Evolutionary conservation across 2,329 filamentous ascomycete genomes (phyloP).

Genomic region (Calcarisporium arbuscula): DNA sequence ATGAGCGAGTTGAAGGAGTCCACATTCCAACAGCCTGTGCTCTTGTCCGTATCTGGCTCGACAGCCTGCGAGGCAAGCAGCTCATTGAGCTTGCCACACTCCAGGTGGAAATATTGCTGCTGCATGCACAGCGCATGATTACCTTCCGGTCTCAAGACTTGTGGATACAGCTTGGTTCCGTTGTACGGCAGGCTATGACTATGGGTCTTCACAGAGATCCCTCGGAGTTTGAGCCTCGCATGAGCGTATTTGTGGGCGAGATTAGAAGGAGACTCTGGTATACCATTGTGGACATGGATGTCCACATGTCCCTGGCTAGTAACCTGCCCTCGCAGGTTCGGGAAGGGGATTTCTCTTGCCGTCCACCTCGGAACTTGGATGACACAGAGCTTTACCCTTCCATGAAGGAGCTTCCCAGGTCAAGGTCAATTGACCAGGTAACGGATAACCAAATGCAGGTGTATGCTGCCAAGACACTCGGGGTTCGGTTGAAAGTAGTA

Average conservation of each 20-base stretch:
- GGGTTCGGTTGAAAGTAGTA: slow-evolving; percentile 42
- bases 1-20: slow-evolving; percentile 46
- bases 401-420: slow-evolving; percentile 41
- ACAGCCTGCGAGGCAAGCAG: slow-evolving; percentile 45
- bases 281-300: slow-evolving; percentile 50
- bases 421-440: slow-evolving; percentile 43
- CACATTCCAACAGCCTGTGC: slow-evolving; percentile 52
- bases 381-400: slow-evolving; percentile 42
- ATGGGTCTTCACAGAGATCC: slow-evolving; percentile 54
- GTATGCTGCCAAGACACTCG: slow-evolving; percentile 45
- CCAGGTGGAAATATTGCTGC: slow-evolving; percentile 47
- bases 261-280: slow-evolving; percentile 50
- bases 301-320: slow-evolving; percentile 47
- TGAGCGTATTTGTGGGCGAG: slow-evolving; percentile 46
- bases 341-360: slow-evolving; percentile 48
- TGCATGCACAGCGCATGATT: slow-evolving; percentile 48
- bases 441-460: slow-evolving; percentile 50
- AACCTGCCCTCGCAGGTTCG: slow-evolving; percentile 45
- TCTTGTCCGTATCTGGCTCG: slow-evolving; percentile 48
- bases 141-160: slow-evolving; percentile 43
- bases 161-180: slow-evolving; percentile 49
- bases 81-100: slow-evolving; percentile 45
- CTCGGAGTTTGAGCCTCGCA: slow-evolving; percentile 42
- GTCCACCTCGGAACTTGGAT: slow-evolving; percentile 46
- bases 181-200: slow-evolving; percentile 52